A percentile compares a stretch with the other conserved stretches of the same genome.
Evolutionary conservation across 2,329 filamentous ascomycete species (phyloP).

Genomic region (Lasiodiplodia sp.): DNA sequence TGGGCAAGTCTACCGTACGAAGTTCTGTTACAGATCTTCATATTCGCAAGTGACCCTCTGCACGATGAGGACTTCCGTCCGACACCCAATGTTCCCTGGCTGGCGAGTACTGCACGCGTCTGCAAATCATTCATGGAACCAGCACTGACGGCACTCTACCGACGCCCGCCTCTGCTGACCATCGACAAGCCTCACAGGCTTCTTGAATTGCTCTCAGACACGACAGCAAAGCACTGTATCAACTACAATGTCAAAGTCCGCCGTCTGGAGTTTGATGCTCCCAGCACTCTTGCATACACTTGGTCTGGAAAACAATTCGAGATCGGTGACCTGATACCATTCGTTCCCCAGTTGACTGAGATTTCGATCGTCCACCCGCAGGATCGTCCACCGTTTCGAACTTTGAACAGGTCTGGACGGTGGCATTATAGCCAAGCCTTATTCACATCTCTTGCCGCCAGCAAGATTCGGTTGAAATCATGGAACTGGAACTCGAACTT

Average conservation of each 20-base stretch:
- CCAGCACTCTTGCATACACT: slow-evolving; percentile 61
- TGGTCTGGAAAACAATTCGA: slow-evolving; percentile 63
- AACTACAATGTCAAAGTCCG: slow-evolving; percentile 77
- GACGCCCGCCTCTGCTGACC: slow-evolving; percentile 69
- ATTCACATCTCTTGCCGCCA: slow-evolving; percentile 67
- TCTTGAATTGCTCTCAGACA: slow-evolving; percentile 62
- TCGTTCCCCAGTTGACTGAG: slow-evolving; percentile 71
- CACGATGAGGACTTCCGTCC: slow-evolving; percentile 56
- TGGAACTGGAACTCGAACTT: slow-evolving; percentile 66
- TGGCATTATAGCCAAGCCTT: slow-evolving; percentile 75
- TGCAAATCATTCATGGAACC: slow-evolving; percentile 73
- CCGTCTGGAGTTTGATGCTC: slow-evolving; percentile 72
- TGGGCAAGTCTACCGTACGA: slow-evolving; percentile 72
- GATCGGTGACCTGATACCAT: slow-evolving; percentile 65
- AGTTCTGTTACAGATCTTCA: slow-evolving; percentile 73
- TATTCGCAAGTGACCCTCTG: slow-evolving; percentile 68
- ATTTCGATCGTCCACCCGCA: slow-evolving; percentile 75
- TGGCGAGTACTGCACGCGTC: slow-evolving; percentile 67
- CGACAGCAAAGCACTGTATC: slow-evolving; percentile 44
- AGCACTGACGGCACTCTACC: slow-evolving; percentile 75
- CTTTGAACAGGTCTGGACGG: slow-evolving; percentile 43
- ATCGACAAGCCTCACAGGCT: slow-evolving; percentile 56
- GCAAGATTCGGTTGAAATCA: slow-evolving; percentile 53
- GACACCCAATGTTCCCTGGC: slow-evolving; percentile 63
- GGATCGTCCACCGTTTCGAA: slow-evolving; percentile 71